A percentile compares a stretch with the other conserved stretches of the same genome.
Conservation (phyloP, 768 basidiomycete genomes). For the Pleurotus tuber-regium region DNA sequence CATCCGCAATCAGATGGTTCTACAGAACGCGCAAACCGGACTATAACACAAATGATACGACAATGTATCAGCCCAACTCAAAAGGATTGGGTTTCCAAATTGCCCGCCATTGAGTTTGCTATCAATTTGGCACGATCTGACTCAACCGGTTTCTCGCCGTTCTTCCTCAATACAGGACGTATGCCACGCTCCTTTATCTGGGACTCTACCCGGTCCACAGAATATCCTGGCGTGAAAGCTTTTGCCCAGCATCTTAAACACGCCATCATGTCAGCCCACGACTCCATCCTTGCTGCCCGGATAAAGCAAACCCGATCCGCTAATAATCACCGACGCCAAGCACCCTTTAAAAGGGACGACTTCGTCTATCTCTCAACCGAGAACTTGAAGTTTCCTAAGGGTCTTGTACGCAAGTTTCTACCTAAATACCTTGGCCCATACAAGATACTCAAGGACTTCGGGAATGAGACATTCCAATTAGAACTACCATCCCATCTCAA, state of each 20-base stretch:
- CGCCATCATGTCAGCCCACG: constrained; percentile 26
- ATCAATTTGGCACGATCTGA: constrained; percentile 32
- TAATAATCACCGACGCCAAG: constrained; percentile 5
- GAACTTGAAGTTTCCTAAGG: constrained; percentile 21
- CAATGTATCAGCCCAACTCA: constrained; percentile 21
- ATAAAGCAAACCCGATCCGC: constrained; percentile 12
- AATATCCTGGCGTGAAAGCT: constrained; percentile 20
- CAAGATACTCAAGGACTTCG: constrained; percentile 13
- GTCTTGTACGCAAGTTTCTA: constrained; percentile 31
- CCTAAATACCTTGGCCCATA: constrained; percentile 24
- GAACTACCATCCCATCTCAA: constrained; percentile 15
- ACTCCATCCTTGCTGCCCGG: constrained; percentile 20
- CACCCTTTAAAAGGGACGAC: constrained; percentile 8
- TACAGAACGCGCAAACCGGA: constrained; percentile 29
- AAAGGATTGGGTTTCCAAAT: constrained; percentile 25
- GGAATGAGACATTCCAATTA: constrained; percentile 9
- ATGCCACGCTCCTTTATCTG: constrained; percentile 22
- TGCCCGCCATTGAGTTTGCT: constrained; percentile 34
- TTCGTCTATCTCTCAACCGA: constrained; percentile 22
- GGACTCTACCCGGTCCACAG: constrained; percentile 1
- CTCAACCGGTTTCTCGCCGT: constrained; percentile 34
- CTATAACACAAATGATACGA: constrained; percentile 27
- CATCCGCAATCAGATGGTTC: constrained; percentile 22
- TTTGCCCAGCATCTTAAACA: constrained; percentile 19
- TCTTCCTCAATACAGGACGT: constrained; percentile 23